Base-by-base conservation (phyloP, 164 flowering plant genomes). In the Akebia trifoliata region DNA sequence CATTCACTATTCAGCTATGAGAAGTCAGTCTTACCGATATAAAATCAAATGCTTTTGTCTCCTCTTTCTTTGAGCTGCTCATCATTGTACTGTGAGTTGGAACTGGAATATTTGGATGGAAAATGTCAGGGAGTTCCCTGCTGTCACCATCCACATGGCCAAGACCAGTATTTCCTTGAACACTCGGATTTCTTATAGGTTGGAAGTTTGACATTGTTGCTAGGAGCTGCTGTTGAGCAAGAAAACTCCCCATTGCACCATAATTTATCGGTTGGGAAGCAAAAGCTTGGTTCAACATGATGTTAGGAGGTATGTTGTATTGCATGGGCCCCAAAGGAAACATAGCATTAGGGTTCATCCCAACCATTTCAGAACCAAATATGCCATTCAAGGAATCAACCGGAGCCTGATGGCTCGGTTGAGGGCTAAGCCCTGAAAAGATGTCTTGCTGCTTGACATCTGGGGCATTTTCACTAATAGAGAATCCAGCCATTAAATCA, bases 1-100 rank as follows among this genome's bases (percentile, higher is more conserved):
- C n/a, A n/a, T n/a, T n/a, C n/a, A n/a, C n/a, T n/a, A n/a, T n/a
- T n/a, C n/a, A n/a, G n/a, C n/a, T 7, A 32, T 20, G 0, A 43
- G 50, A 62, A 29, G 17, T 37, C 12, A 29, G 63, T 72, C 90
- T 81, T 76, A 90, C 97, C 32, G 99, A 81, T 61, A 93, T 90
- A 64, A 93, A 93, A 65, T 93, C 99, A 66, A 93, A 93, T 25
- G 99, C 97, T 75, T 69, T 85, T 1, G 90, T 84, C 1, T 90
- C 97, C 71, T 87, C 96, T 76, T 81, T 87, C 81, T 82, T 87
- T 32, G 90, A 69, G 71, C 54, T 78, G 60, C 67, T 81, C 78
- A 78, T 57, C 47, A 64, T 34, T 43, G 83, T 22, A 40, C 54
- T 74, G 2, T 78, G 76, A 62, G 67, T 50, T 60, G 74, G 89